Conservation (phyloP, 1,284 basidiomycete genomes). For the Chalciporus sp. region DNA sequence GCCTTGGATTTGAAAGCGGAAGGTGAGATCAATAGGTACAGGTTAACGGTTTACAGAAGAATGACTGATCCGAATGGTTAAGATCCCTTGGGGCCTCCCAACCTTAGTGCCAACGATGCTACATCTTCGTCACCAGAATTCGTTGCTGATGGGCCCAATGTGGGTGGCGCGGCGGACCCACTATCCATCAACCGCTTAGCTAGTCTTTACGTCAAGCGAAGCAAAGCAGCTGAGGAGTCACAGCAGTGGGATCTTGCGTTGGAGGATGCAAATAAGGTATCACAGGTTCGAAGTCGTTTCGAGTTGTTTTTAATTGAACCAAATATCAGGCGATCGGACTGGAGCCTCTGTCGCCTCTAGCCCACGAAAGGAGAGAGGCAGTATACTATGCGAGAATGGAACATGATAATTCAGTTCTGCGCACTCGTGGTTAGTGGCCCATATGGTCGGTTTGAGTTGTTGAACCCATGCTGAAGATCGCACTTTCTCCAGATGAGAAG, state of each 20-base stretch:
- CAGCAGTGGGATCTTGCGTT: background rate
- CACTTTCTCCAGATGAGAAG: background rate
- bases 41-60: too few relatives aligned
- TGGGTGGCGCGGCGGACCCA: too few relatives aligned
- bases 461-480: background rate
- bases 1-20: too few relatives aligned
- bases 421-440: background rate
- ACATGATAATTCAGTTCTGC: background rate
- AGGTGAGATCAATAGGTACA: too few relatives aligned
- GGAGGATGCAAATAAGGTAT: conserved; percentile 1
- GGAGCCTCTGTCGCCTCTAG: background rate
- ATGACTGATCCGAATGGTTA: too few relatives aligned
- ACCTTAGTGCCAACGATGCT: too few relatives aligned
- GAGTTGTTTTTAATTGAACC: background rate
- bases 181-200: background rate
- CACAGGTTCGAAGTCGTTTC: background rate
- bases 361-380: background rate
- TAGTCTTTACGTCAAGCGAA: conserved; percentile 1
- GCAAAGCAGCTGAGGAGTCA: background rate
- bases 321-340: background rate
- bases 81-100: too few relatives aligned
- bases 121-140: too few relatives aligned
- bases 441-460: background rate
- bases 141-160: too few relatives aligned
- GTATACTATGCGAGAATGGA: background rate